Evolutionary conservation across 1,284 basidiomycete genomes (phyloP), one percentile per base, ranked within the genome.

Genomic region (Cutaneotrichosporon sp.): DNA sequence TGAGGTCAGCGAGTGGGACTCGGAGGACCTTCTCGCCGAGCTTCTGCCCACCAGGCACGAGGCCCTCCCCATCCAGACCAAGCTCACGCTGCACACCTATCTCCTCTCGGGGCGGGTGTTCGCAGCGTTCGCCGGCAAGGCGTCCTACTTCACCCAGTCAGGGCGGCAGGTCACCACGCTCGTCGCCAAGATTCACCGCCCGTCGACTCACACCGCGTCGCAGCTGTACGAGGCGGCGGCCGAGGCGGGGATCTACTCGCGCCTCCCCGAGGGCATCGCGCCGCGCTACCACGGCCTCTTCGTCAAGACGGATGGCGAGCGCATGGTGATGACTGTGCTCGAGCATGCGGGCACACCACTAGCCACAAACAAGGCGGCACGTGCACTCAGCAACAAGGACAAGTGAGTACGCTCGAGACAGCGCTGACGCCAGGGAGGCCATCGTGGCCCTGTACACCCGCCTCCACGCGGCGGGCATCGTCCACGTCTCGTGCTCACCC

Each of bases 401-500:
- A 42, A 42, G 38, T 42, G 9, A 3, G 38, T 42, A n/a, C 4
- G 4, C 10, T 6, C 24, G 24, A 11, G 10, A 27, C 2, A 47
- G 11, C 4, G 46, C 49, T 45, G 20, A 53, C 24, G n/a, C 11
- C 43, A 54, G 58, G 25, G 7, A 25, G 14, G 49, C 20, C 22
- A 52, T 51, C 4, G 34, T 52, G 2, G 20, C 4, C 50, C 53
- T 46, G 42, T 59, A 59, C 25, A 29, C 8, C 9, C 36, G 18
- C 4, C 43, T 59, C 3, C 57, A 59, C 31, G 57, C 38, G 3
- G 42, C 29, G 14, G 57, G 57, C 3, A 11, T 59, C 14, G 16
- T 59, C 3, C 57, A 59, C 43, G 42, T 13, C 29, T 53, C 57
- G 29, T 13, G 42, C 14, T 18, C 10, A 2, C 29, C 51, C 29